Base-by-base conservation (phyloP, 2,329 filamentous ascomycete genomes). In the Drechslerella stenobrocha region DNA sequence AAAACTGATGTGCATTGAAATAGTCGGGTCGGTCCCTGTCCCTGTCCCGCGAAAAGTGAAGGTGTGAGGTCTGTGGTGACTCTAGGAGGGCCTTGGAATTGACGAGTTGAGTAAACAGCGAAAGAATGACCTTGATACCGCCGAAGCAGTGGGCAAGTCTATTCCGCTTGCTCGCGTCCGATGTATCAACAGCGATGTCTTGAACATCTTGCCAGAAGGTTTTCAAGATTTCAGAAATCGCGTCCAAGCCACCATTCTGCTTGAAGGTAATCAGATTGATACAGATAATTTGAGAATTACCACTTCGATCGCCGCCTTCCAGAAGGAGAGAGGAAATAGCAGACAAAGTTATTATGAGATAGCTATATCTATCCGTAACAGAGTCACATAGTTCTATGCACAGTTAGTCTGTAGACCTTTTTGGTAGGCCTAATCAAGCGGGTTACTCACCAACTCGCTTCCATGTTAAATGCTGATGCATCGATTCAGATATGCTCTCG, bases 181-280 rank as follows among this genome's bases (percentile, higher is more conserved):
- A 48, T 4, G 57, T 69, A 70, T 79, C 75, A 64, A 76, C 75
- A 26, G 77, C 73, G 47, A 77, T 75, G 28, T 75, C 70, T 64
- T 80, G 79, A 26, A 83, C 80, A 51, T 77, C 75, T 40, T 76
- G 74, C 71, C 76, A 77, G 55, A 95, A 93, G 15, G 82, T 80
- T 37, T 83, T 79, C 7, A 95, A 81, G 74, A 95, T 85, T 0
- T 81, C 79, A 72, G 89, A 90, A 66, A 97, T 78, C 3, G 84
- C 81, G 6, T 85, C 81, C 63, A 98, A 81, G 0, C 93, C 92
- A 35, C 84, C 85, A 47, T 85, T 82, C 65, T 89, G 86, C 75
- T 91, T 92, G 79, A 98, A 96, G 0, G 90, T 88, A 57, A 91
- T 82, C 22, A 98, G 80, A 32, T 97, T 86, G 24, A 93, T 82